These are phyloP conservation scores for Lactarius hatsudake DNA, from an alignment of 768 basidiomycete genomes.

Conservation along the genomic window DNA sequence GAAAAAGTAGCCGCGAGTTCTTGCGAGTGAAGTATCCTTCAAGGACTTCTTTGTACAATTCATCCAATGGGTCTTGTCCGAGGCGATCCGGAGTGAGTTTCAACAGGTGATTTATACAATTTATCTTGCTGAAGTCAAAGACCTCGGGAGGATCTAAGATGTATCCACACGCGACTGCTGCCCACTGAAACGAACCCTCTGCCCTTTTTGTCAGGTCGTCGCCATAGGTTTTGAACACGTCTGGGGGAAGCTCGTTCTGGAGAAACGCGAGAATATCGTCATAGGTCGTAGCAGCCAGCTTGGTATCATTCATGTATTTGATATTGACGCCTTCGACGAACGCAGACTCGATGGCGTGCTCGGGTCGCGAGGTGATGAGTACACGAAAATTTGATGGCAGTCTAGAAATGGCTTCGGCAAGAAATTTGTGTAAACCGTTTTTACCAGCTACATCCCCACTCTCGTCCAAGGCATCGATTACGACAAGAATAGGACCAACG, in stretches of 20 bases:
- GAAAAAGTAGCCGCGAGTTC: neutral
- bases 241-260: neutral
- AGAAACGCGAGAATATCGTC: neutral
- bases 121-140: neutral
- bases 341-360: neutral
- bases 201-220: neutral
- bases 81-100: neutral
- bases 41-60: neutral
- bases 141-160: neutral
- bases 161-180: neutral
- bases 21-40: neutral
- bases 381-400: neutral
- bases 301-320: neutral
- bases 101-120: neutral
- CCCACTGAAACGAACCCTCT: slow-evolving; percentile 5
- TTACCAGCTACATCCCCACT: neutral
- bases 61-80: neutral
- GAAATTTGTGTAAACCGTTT: neutral
- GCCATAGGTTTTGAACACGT: neutral
- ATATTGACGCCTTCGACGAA: neutral
- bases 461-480: slow-evolving; percentile 1
- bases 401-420: neutral
- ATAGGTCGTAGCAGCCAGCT: neutral
- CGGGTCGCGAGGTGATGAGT: neutral
- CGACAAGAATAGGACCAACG: neutral